phyloP scores from a whole-genome alignment of 1,284 basidiomycete genomes.

The Irpex sp. region DNA sequence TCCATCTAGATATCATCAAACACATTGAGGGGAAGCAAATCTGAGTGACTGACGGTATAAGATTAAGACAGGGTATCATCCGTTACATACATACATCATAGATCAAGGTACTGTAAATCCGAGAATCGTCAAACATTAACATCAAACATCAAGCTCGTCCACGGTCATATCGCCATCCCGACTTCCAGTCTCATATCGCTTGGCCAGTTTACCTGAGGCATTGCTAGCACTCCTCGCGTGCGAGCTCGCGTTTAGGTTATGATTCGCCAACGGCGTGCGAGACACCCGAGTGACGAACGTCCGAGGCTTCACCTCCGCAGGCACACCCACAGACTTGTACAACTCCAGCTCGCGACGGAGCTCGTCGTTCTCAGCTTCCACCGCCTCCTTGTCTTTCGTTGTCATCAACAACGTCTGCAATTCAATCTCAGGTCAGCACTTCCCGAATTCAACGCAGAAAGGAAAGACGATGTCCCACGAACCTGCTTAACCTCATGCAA shows the following conservation, averaged over 20 bases:
- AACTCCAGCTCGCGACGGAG: conserved; percentile 59
- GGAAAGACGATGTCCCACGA: conserved; percentile 16
- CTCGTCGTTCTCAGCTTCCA: conserved; percentile 44
- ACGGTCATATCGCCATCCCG: conserved; percentile 48
- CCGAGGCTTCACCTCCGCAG: conserved; percentile 53
- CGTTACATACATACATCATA: background rate
- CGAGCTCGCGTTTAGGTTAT: conserved; percentile 37
- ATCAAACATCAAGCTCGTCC: conserved; percentile 36
- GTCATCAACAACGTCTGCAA: conserved; percentile 53
- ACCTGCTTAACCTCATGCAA: conserved; percentile 71
- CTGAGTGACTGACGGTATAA: background rate
- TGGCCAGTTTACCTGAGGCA: conserved; percentile 1
- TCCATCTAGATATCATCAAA: too few species aligned
- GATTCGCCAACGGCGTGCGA: conserved; percentile 48
- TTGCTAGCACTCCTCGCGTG: conserved; percentile 3
- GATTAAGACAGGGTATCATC: background rate
- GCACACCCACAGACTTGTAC: conserved; percentile 67
- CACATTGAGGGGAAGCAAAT: background rate
- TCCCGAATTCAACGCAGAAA: too few species aligned
- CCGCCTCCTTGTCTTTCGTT: conserved; percentile 52
- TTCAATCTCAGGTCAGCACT: background rate
- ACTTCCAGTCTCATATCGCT: conserved; percentile 17
- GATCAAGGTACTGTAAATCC: background rate
- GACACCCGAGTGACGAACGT: conserved; percentile 60
- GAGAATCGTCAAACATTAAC: background rate